Percentiles rank a stretch among this genome's conserved stretches.
phyloP scores from a whole-genome alignment of 78 protist species.

The Dictyostelium purpureum region DNA sequence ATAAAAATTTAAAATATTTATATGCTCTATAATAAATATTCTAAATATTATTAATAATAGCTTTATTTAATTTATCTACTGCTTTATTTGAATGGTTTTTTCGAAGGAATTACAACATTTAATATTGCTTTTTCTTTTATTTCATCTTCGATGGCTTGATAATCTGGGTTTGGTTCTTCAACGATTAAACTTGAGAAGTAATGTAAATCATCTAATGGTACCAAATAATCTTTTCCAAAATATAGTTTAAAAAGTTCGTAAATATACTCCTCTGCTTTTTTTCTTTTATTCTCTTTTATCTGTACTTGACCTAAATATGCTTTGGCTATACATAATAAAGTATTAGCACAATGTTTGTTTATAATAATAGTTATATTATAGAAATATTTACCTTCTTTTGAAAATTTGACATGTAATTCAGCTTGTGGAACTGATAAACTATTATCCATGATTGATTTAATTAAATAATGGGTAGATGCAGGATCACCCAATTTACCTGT shows the following conservation, averaged over 20 bases:
- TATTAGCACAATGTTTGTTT: not conserved
- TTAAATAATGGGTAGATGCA: constrained; percentile 54
- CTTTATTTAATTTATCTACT: not conserved
- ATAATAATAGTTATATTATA: not conserved
- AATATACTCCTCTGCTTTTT: constrained; percentile 57
- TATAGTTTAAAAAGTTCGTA: constrained; percentile 61
- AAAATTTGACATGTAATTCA: constrained; percentile 70
- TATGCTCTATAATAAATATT: no score
- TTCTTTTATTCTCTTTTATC: constrained; percentile 40
- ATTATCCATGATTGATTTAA: constrained; percentile 38
- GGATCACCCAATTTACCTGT: constrained; percentile 82
- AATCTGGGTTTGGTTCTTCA: constrained; percentile 26
- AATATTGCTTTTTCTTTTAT: constrained; percentile 64
- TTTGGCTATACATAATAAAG: constrained; percentile 1
- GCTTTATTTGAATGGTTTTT: constrained; percentile 25
- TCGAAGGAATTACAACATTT: constrained; percentile 25
- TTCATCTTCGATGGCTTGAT: constrained; percentile 61
- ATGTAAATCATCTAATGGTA: constrained; percentile 48
- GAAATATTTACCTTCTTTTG: constrained; percentile 47
- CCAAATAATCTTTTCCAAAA: constrained; percentile 45
- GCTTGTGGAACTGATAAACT: constrained; percentile 62
- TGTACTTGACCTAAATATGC: not conserved
- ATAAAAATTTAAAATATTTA: no score
- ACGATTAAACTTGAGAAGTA: constrained; percentile 21
- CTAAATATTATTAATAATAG: no score